phyloP scores from a whole-genome alignment of 179 eudicot species.

The Drosera spatulata region DNA sequence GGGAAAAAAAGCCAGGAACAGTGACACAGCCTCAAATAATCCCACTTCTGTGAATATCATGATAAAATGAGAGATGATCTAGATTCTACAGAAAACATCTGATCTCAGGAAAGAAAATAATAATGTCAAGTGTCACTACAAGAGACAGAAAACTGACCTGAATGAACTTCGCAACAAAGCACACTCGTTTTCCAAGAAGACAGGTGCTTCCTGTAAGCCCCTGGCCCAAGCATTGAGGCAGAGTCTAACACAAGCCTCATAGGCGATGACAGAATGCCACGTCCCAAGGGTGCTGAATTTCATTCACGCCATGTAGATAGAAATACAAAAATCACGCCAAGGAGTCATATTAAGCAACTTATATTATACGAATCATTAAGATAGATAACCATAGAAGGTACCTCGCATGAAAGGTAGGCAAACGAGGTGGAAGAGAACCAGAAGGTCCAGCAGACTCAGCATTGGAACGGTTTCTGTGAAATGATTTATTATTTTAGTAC shows the following conservation, averaged over 20 bases:
- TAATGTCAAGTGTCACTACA: neutral
- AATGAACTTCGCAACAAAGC: conserved; percentile 69
- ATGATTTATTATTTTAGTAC: no score
- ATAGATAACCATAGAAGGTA: conserved; percentile 8
- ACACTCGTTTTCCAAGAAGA: conserved; percentile 86
- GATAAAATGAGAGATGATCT: no score
- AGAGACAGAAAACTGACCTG: conserved; percentile 37
- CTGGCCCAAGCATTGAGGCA: conserved; percentile 99
- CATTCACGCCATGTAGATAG: neutral
- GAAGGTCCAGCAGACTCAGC: conserved; percentile 52
- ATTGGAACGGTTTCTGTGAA: conserved; percentile 27
- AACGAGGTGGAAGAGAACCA: conserved; percentile 56
- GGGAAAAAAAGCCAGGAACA: no score
- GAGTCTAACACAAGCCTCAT: conserved; percentile 94
- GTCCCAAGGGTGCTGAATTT: conserved; percentile 78
- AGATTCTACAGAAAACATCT: no score
- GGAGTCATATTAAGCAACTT: conserved; percentile 2
- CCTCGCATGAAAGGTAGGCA: conserved; percentile 93
- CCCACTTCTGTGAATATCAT: no score
- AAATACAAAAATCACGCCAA: neutral
- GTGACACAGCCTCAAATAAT: no score
- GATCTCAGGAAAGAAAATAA: neutral
- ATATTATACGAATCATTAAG: neutral
- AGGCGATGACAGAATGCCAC: conserved; percentile 83
- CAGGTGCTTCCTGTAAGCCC: conserved; percentile 88